Evolutionary conservation across 805 yeast genomes (phyloP).

Genomic region (Candida taoyuanica): DNA sequence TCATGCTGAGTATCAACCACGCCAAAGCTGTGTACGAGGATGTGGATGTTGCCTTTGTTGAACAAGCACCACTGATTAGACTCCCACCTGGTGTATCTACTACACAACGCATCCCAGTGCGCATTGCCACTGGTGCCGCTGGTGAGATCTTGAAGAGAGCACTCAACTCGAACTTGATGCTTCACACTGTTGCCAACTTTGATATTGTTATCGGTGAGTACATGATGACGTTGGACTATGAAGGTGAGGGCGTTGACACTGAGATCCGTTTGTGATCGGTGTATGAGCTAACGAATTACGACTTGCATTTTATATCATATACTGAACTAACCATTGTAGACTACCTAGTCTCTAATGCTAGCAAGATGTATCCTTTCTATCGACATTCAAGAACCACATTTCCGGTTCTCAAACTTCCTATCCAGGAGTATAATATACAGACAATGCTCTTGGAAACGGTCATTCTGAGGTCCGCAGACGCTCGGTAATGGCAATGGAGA

Average conservation of each 20-base stretch:
- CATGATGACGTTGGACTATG: slow-evolving; percentile 38
- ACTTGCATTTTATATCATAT: slow-evolving; percentile 3
- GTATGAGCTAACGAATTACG: slow-evolving; percentile 17
- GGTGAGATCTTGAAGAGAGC: slow-evolving; percentile 47
- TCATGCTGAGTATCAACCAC: slow-evolving; percentile 36
- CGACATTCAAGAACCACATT: slow-evolving; percentile 29
- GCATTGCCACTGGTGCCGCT: slow-evolving; percentile 39
- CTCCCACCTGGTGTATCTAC: slow-evolving; percentile 50
- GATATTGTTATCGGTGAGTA: slow-evolving; percentile 37
- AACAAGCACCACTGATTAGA: slow-evolving; percentile 35
- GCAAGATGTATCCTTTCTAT: slow-evolving; percentile 27
- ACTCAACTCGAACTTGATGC: slow-evolving; percentile 44
- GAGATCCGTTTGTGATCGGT: slow-evolving; percentile 33
- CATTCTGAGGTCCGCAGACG: slow-evolving; percentile 26
- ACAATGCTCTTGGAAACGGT: slow-evolving; percentile 27
- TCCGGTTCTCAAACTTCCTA: slow-evolving; percentile 30
- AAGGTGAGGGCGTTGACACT: slow-evolving; percentile 41
- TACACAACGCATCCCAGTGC: slow-evolving; percentile 47
- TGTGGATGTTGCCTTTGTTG: slow-evolving; percentile 41
- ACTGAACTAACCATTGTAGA: too few species aligned
- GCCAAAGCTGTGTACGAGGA: slow-evolving; percentile 48
- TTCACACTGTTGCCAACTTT: slow-evolving; percentile 43
- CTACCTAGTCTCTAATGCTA: not conserved
- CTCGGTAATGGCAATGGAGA: slow-evolving; percentile 31
- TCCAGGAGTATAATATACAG: slow-evolving; percentile 22